Base-by-base conservation (phyloP, 2,329 filamentous ascomycete species). In the Lachnellula suecica region DNA sequence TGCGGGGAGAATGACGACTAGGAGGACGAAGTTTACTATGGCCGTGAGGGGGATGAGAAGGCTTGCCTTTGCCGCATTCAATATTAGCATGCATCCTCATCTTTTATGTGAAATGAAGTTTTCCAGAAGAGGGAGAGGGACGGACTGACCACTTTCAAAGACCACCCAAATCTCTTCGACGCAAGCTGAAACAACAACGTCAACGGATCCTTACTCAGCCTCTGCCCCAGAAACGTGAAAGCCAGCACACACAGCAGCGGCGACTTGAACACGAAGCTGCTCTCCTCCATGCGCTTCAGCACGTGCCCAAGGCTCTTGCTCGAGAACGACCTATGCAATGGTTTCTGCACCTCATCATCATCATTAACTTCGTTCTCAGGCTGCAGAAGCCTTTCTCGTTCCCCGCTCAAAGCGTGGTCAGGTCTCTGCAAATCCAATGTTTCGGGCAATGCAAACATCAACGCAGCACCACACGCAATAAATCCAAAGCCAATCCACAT, bases 141-240 rank as follows among this genome's bases (percentile, higher is more conserved):
- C 6, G 27, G 10, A 4, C 51, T 13, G 54, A 74, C 72, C 49
- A 68, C 68, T 37, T 70, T 72, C 74, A 76, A 77, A 7, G 71
- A 72, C 71, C 79, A 76, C 25, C 66, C 47, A 61, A 79, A 52
- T 37, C 51, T 41, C 19, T 56, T 49, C 1, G 74, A 76, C 49
- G 77, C 70, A 59, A 82, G 82, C 59, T 83, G 81, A 2, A 82
- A 59, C 5, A 80, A 53, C 20, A 78, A 53, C 4, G 71, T 68
- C 44, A 35, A 27, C 20, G 19, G 43, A 11, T 34, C 17, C 10
- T 8, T 35, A 15, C 46, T 42, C 9, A 57, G 23, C 7, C 44
- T 35, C 17, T 51, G 38, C 5, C 53, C 47, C 23, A 58, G 17
- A 20, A 58, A 55, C 1, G 51, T 17, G 22, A 51, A 15, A n/a